Conservation (phyloP, 1,139 yeast species). For the Candida sp. region DNA sequence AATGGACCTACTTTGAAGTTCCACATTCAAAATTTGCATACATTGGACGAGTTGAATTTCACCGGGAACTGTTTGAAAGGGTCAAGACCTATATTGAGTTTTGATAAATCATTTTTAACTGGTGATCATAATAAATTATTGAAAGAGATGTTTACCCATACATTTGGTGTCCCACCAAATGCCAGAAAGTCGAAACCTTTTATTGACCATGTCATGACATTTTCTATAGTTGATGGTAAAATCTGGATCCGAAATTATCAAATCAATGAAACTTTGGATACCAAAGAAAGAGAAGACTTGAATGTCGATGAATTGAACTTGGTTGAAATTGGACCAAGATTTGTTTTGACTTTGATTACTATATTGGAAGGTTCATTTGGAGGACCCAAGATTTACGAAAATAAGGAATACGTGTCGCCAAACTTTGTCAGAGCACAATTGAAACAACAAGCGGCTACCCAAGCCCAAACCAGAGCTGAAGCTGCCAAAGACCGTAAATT, state of each 20-base stretch:
- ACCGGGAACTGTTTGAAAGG: slow-evolving; percentile 97
- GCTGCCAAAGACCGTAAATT: slow-evolving; percentile 76
- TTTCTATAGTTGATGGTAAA: slow-evolving; percentile 89
- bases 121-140: slow-evolving; percentile 66
- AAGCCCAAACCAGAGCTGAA: slow-evolving; percentile 75
- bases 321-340: slow-evolving; percentile 96
- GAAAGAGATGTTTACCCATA: slow-evolving; percentile 82
- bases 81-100: slow-evolving; percentile 91
- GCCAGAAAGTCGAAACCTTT: slow-evolving; percentile 96
- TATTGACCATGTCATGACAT: slow-evolving; percentile 91
- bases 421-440: slow-evolving; percentile 90
- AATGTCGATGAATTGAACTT: slow-evolving; percentile 58
- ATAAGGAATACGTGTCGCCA: slow-evolving; percentile 95
- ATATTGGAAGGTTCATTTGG: slow-evolving; percentile 96
- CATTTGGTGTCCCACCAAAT: slow-evolving; percentile 94
- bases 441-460: slow-evolving; percentile 75
- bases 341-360: slow-evolving; percentile 88
- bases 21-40: slow-evolving; percentile 91
- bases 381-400: slow-evolving; percentile 97
- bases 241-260: slow-evolving; percentile 97
- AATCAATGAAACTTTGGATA: slow-evolving; percentile 68
- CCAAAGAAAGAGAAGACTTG: slow-evolving; percentile 41
- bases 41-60: slow-evolving; percentile 93
- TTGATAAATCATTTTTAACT: slow-evolving; percentile 67
- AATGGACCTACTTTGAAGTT: slow-evolving; percentile 97